Base-by-base conservation (phyloP, 106 monocot species). In the Triglochin maritima region DNA sequence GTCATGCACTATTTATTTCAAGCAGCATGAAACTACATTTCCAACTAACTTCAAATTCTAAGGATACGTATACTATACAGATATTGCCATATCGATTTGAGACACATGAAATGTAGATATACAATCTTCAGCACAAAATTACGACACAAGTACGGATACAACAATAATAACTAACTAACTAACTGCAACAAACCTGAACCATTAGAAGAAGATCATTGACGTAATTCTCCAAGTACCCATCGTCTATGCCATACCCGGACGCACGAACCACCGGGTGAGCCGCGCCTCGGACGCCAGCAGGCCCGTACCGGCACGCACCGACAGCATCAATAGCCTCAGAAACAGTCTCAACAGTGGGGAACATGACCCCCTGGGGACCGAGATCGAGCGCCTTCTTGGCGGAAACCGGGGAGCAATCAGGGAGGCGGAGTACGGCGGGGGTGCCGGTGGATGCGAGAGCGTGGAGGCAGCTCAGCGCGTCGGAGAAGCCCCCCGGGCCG, bases 311-410 rank as follows among this genome's bases (percentile, higher is more conserved):
- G 74, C 87, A 89, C 75, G 57, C 78, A 50, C 82, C 76, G 68
- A 94, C 83, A 56, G 84, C 89, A 17, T 63, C 65, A 58, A 73
- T 76, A 16, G 94, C 94, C 6, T 52, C 62, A 3, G 14, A 51
- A 67, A 82, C 63, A 15, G 71, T 59, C 10, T 82, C 82, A 66
- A 94, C 56, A 60, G 64, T 67, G 44, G 94, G 94, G 69, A 94
- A 87, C 89, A 94, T 89, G 70, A 94, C 17, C 6, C 89, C 94
- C 63, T 82, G 78, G 4, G 94, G 94, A 14, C 89, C 94, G 53
- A 94, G 79, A 64, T 94, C 94, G 47, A 94, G 89, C 46, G 89
- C 94, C 74, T 94, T 94, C 82, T 94, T 94, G 46, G 94, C 82
- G 79, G 79, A 83, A 9, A 63, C 14, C 7, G 89, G 47, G 66